These are phyloP conservation scores for Prunus padus DNA, from an alignment of 306 rosid genomes.

Conservation along the genomic window DNA sequence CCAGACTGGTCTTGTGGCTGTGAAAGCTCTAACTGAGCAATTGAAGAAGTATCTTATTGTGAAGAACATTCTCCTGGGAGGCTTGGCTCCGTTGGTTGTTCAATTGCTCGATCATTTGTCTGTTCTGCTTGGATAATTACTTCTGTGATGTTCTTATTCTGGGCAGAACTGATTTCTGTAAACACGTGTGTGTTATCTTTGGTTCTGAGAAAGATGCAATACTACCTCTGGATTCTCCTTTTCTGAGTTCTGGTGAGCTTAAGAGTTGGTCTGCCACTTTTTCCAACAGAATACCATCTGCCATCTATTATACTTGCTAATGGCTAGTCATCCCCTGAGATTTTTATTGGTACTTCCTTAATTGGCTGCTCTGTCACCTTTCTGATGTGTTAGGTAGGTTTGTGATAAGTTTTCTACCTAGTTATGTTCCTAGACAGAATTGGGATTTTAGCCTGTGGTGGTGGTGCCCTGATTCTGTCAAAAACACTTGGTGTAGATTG, in stretches of 20 bases:
- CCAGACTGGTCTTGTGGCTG: not conserved
- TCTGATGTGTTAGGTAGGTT: not conserved
- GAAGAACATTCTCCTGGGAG: too few relatives aligned
- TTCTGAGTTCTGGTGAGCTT: not conserved
- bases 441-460: too few relatives aligned
- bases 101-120: not conserved
- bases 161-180: not conserved
- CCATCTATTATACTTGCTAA: not conserved
- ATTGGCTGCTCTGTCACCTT: too few relatives aligned
- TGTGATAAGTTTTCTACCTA: too few relatives aligned
- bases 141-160: not conserved
- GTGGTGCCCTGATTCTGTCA: too few relatives aligned
- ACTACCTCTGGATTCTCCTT: not conserved
- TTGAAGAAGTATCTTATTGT: too few relatives aligned
- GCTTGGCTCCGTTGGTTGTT: too few relatives aligned
- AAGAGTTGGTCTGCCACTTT: not conserved
- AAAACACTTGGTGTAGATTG: too few relatives aligned
- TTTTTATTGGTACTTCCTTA: not conserved
- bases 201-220: not conserved
- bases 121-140: not conserved
- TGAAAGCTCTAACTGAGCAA: too few relatives aligned
- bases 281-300: not conserved
- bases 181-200: not conserved
- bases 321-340: not conserved
- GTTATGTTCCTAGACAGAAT: too few relatives aligned